Evolutionary conservation across 257 asterid species (phyloP), one percentile per base, ranked within the genome.

Genomic region (Petunia axillaris): DNA sequence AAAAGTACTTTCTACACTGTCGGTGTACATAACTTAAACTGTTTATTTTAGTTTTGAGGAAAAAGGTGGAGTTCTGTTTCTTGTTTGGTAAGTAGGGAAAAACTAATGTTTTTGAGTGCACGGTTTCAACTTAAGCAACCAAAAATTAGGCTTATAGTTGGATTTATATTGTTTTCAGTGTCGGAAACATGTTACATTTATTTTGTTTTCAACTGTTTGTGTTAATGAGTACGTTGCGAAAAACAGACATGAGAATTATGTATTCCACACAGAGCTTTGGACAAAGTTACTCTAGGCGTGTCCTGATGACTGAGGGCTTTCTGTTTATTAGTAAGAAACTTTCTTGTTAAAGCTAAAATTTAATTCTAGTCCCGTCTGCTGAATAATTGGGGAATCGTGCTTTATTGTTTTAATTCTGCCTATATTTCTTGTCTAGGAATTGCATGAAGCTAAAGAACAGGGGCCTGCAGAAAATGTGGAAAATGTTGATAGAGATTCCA

Each of bases 271-370:
- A 88, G 89, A 83, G 86, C 83, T 81, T 68, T 84, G 88, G 95
- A 94, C 83, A 84, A 90, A 84, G 89, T 86, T 88, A 76, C 84
- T 82, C 84, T 89, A 87, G 85, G 91, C 85, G 87, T 88, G 83
- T 86, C 91, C 88, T 82, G 98, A 91, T 88, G 96, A 82, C 90
- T 83, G 92, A 88, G 93, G 98, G 91, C 91, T 85, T 87, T 89
- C 88, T 86, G 64, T 86, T 87, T 93, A 91, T 93, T 86, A 86
- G 97, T 94, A 91, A 94, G 97, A 92, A 79, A 66, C 78, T 77
- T 77, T 84, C 77, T 57, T 40, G 77, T 41, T 54, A 53, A 79
- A 39, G 60, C 82, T 79, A 70, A 75, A 65, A 75, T 25, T 82
- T 71, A 41, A 41, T 68, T 79, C 74, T 67, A 59, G 67, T 71